A percentile compares a stretch with the other conserved stretches of the same genome.
phyloP scores from a whole-genome alignment of 1,284 basidiomycete species.

The Ceratobasidium sp. region DNA sequence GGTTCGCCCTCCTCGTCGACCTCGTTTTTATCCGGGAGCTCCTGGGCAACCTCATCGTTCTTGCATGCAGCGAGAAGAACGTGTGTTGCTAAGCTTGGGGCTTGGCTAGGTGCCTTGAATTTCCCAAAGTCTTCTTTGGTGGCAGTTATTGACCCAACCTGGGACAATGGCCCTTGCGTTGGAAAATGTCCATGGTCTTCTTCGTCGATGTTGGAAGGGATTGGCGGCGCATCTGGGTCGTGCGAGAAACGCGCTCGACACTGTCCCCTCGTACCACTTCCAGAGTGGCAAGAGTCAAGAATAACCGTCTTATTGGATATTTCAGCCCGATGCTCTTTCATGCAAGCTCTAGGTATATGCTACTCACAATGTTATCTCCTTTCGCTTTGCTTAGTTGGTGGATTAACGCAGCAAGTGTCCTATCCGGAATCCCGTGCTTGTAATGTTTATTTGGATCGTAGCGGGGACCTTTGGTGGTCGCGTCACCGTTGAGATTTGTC shows the following conservation, averaged over 20 bases:
- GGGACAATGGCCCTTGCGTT: background rate
- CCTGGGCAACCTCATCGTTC: background rate
- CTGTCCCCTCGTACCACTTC: slow-evolving; percentile 7
- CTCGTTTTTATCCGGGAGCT: background rate
- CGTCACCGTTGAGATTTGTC: too few relatives aligned
- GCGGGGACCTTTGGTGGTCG: background rate
- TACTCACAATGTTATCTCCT: slow-evolving; percentile 38
- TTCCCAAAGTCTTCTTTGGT: background rate
- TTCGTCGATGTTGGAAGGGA: background rate
- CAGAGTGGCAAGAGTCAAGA: slow-evolving; percentile 18
- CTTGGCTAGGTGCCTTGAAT: background rate
- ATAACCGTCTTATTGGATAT: slow-evolving; percentile 8
- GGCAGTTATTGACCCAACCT: background rate
- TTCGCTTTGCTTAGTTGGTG: slow-evolving; percentile 8
- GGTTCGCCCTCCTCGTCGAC: background rate
- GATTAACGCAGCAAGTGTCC: slow-evolving; percentile 29
- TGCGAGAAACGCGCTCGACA: background rate
- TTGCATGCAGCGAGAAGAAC: slow-evolving; percentile 34
- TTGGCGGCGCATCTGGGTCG: background rate
- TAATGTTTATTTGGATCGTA: background rate
- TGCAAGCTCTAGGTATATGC: background rate
- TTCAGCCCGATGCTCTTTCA: background rate
- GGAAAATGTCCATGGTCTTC: background rate
- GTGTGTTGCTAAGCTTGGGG: slow-evolving; percentile 6
- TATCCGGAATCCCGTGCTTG: slow-evolving; percentile 26